Evolutionary conservation across 1,139 yeast genomes (phyloP).

Genomic region (Spathaspora jeffriesii): DNA sequence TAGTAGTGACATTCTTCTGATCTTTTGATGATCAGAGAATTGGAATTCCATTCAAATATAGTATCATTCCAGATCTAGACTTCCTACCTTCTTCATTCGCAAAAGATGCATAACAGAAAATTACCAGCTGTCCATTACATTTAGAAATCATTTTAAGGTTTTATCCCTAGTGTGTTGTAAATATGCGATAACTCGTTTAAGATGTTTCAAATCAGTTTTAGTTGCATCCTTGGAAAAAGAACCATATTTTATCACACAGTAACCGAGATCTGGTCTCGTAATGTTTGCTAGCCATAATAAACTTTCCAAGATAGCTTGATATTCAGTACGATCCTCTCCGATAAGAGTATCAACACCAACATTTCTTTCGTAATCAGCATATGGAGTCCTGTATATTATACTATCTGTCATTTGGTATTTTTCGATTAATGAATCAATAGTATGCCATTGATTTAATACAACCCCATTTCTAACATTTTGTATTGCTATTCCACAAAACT

Average conservation of each 20-base stretch:
- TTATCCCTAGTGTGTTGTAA: not conserved
- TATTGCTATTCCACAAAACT: not conserved
- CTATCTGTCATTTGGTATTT: not conserved
- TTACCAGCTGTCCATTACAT: too few species aligned
- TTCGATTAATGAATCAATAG: not conserved
- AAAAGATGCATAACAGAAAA: not conserved
- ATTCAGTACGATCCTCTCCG: not conserved
- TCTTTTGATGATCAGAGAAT: not conserved
- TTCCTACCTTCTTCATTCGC: not conserved
- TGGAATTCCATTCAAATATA: not conserved
- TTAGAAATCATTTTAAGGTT: not conserved
- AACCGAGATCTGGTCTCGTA: not conserved
- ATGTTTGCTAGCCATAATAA: not conserved
- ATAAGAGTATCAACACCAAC: not conserved
- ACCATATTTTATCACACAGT: not conserved
- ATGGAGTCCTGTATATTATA: not conserved
- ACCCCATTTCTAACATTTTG: not conserved
- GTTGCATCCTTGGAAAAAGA: not conserved
- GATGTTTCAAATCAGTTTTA: not conserved
- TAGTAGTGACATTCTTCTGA: not conserved
- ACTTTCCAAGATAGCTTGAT: not conserved
- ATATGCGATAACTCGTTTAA: not conserved
- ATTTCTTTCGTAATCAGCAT: not conserved
- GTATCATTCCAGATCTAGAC: not conserved
- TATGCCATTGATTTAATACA: not conserved